Conservation (phyloP, 164 flowering plant species). For the Vitis amurensis region DNA sequence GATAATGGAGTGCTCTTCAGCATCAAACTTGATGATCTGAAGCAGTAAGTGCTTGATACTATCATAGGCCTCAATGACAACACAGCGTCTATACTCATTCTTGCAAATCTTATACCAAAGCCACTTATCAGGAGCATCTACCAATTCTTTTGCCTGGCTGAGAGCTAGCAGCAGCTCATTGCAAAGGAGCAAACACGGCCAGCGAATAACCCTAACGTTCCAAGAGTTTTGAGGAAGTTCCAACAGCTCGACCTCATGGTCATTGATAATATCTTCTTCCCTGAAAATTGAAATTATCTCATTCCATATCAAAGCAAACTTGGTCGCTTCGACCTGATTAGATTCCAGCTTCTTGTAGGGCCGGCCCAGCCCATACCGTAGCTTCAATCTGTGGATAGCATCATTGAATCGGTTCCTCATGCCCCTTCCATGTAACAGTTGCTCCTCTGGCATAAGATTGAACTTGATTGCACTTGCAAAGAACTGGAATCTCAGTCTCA, state of each 20-base stretch:
- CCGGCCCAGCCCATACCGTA: conserved; percentile 66
- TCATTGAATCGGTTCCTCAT: conserved; percentile 51
- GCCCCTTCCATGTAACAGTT: conserved; percentile 50
- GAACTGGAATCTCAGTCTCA: conserved; percentile 66
- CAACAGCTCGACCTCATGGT: conserved; percentile 56
- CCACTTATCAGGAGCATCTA: conserved; percentile 68
- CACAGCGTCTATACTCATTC: conserved; percentile 68
- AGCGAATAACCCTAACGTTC: conserved; percentile 63
- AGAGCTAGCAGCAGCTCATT: conserved; percentile 70
- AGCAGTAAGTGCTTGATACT: conserved; percentile 49
- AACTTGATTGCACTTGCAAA: conserved; percentile 78
- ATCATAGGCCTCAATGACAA: conserved; percentile 68
- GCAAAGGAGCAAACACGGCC: conserved; percentile 68
- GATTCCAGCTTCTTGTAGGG: conserved; percentile 67
- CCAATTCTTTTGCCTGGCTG: conserved; percentile 61
- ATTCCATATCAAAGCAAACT: conserved; percentile 72
- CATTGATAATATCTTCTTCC: conserved; percentile 67
- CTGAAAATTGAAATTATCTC: conserved; percentile 55
- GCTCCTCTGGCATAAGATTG: conserved; percentile 78
- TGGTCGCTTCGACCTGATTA: conserved; percentile 60
- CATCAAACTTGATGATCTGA: conserved; percentile 35
- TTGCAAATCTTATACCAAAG: conserved; percentile 66
- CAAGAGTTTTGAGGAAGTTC: conserved; percentile 62
- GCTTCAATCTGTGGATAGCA: conserved; percentile 56
- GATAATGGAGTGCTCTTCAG: conserved; percentile 58